phyloP scores from a whole-genome alignment of 164 flowering plant species.

The Magnolia officinalis region DNA sequence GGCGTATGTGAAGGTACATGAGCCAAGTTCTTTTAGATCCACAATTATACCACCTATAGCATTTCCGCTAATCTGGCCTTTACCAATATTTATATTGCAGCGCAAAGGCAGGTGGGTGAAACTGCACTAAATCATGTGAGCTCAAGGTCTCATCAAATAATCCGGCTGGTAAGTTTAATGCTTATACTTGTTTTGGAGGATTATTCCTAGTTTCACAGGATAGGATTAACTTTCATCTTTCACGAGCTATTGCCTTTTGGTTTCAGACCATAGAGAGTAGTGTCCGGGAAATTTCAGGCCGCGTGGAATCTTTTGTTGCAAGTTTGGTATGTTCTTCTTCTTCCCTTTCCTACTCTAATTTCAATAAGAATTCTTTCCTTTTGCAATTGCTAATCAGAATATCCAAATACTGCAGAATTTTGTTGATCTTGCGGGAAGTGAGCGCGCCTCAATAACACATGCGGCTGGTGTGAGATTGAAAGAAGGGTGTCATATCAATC shows the following conservation, averaged over 20 bases:
- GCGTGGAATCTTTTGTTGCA: constrained; percentile 87
- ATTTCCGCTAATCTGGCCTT: neutral
- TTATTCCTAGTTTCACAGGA: neutral
- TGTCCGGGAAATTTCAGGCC: constrained; percentile 77
- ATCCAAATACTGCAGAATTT: constrained; percentile 62
- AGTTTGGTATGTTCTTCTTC: constrained; percentile 59
- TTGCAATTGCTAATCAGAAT: neutral
- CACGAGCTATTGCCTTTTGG: neutral
- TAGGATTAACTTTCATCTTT: neutral
- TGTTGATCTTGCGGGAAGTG: constrained; percentile 96
- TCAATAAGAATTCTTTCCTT: too few relatives aligned
- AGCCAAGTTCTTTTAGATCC: neutral
- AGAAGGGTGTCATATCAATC: constrained; percentile 98
- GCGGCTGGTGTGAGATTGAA: constrained; percentile 94
- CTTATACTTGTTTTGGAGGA: neutral
- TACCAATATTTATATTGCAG: constrained; percentile 35
- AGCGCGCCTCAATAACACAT: constrained; percentile 91
- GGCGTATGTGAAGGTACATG: constrained; percentile 83
- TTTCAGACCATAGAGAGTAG: constrained; percentile 87
- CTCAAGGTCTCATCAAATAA: constrained; percentile 97
- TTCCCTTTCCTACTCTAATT: neutral
- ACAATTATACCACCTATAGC: neutral
- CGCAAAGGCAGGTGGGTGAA: constrained; percentile 99
- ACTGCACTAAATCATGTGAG: constrained; percentile 93
- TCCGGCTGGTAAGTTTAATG: constrained; percentile 70